Evolutionary conservation across 1,139 yeast species (phyloP), one percentile per base, ranked within the genome.

Genomic region (Nakaseomyces bracarensis): DNA sequence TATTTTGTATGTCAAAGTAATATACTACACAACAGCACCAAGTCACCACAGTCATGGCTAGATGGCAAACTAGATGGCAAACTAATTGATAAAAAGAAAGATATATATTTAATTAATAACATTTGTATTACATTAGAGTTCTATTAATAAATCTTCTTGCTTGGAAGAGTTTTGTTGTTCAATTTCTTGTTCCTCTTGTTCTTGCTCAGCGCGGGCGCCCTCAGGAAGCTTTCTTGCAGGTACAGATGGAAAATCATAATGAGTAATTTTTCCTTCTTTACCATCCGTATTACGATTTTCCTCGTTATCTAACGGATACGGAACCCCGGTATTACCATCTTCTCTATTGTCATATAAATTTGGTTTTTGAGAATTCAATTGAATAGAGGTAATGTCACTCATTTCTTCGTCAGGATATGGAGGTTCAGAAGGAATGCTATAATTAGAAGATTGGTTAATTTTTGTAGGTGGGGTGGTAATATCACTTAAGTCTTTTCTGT

Each of bases 241-340:
- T 2, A 66, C 69, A 21, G 64, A 58, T 22, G 70, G 70, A 45
- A 67, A 67, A 40, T 63, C 56, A 43, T 58, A 59, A 38, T 60
- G 58, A 0, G 69, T 66, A 15, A 65, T 64, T 42, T 60, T 60
- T 11, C 42, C 38, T 13, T 44, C 35, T 31, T 44, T 36, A 10
- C 27, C 41, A 20, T n/a, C 21, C 27, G 36, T 16, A 16, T 10
- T 26, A 16, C 18, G 31, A 7, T 31, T 26, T 9, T 46, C 51
- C 13, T 44, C 49, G 21, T 39, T 46, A 36, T 53, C 58, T 11
- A 46, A 34, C 4, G 57, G 54, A 40, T 53, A 51, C 11, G 55
- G 52, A 14, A 33, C 26, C 1, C 36, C 16, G 45, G 10, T 19
- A 8, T 13, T 13, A 5, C 29, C 31, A 13, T 5, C 21, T 19